Evolutionary conservation across 306 rosid species (phyloP), one percentile per base, ranked within the genome.

Genomic region (Adenanthera pavonina): DNA sequence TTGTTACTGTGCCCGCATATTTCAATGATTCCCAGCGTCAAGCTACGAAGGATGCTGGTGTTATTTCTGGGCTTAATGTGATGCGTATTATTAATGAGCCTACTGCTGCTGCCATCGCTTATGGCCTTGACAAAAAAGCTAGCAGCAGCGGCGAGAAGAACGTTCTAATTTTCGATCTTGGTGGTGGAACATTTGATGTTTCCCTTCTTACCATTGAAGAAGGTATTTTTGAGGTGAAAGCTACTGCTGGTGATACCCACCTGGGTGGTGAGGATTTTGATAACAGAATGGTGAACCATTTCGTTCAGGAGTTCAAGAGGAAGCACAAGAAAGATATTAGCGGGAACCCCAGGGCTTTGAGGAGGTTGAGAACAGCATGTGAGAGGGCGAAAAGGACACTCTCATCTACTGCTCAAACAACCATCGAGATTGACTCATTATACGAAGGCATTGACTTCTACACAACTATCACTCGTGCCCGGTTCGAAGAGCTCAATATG

Each of bases 211-310:
- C 89, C 33, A 89, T 89, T 51, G 92, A 86, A 77, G 92, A 89
- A 15, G 89, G 89, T 54, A 89, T 84, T 4, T 86, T 89, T 25
- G 89, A 89, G 61, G 92, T 89, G 70, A 86, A 89, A 52, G 78
- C 92, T 44, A 89, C 88, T 0, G 88, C 92, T 25, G 92, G 92
- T 76, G 92, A 89, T 69, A 89, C 92, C 9, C 92, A 89, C 81
- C 82, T 89, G 84, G 92, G 92, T 2, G 92, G 92, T 82, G 89
- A 89, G 75, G 92, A 89, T 75, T 89, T 89, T 80, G 88, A 89
- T 49, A 89, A 84, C 73, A 89, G 89, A 62, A 86, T 86, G 89
- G 89, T 86, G 80, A 89, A 86, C 48, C 92, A 89, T 89, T 89
- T 89, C 15, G 89, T 89, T 69, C 88, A 89, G 57, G 92, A 89